These are phyloP conservation scores for Mortierella sp. DNA, from an alignment of 371 early-diverging fungal species.

Conservation along the genomic window DNA sequence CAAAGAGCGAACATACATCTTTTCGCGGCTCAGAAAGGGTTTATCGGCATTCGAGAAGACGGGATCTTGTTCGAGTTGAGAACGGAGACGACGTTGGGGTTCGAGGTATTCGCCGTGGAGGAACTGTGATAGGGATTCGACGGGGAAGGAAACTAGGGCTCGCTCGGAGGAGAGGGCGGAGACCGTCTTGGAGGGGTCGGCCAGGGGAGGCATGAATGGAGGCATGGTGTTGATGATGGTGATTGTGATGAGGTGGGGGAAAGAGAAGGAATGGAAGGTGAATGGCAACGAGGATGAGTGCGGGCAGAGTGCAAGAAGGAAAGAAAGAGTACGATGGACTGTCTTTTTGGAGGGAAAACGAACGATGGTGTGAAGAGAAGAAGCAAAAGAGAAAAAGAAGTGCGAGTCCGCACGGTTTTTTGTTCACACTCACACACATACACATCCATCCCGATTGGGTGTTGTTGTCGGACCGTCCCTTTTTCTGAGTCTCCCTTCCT, in stretches of 20 bases:
- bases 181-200: conserved; percentile 45
- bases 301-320: not conserved
- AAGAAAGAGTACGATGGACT: not conserved
- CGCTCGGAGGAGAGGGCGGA: conserved; percentile 44
- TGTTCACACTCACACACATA: not conserved
- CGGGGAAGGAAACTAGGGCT: conserved; percentile 46
- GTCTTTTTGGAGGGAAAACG: not conserved
- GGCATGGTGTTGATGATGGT: conserved; percentile 27
- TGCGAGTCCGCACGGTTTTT: not conserved
- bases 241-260: conserved; percentile 1
- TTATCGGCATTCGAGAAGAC: conserved; percentile 57
- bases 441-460: not conserved
- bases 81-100: conserved; percentile 30
- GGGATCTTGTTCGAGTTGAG: conserved; percentile 44
- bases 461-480: not conserved
- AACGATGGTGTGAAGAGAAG: not conserved
- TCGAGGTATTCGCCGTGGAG: conserved; percentile 39
- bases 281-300: not conserved
- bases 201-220: conserved; percentile 55
- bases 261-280: not conserved
- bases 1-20: conserved; percentile 49
- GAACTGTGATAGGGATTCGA: conserved; percentile 45
- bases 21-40: conserved; percentile 54
- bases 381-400: not conserved
- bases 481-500: not conserved